Percentiles rank a stretch among this genome's conserved stretches.
phyloP scores from a whole-genome alignment of 371 early-diverging fungal species.

The Saksenaea oblongispora region DNA sequence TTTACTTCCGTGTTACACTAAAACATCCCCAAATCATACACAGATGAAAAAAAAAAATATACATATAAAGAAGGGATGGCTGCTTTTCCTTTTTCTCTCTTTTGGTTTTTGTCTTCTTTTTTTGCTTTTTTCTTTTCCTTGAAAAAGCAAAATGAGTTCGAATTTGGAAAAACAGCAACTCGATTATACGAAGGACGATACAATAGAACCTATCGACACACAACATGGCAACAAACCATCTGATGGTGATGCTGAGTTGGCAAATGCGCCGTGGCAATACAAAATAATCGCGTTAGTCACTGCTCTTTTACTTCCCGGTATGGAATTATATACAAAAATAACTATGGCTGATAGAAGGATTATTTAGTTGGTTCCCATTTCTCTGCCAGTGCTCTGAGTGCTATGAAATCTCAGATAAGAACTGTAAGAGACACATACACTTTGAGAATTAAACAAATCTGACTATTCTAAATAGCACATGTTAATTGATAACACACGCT shows the following conservation, averaged over 20 bases:
- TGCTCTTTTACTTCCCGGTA: constrained; percentile 45
- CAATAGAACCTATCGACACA: neutral
- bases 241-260: constrained; percentile 37
- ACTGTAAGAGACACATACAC: constrained; percentile 12
- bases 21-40: neutral
- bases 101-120: neutral
- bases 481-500: constrained; percentile 47
- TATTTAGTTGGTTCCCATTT: constrained; percentile 42
- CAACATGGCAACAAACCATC: neutral
- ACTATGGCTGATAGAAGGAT: neutral
- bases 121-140: neutral
- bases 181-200: neutral
- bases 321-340: constrained; percentile 15
- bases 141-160: neutral
- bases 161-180: neutral
- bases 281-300: constrained; percentile 39
- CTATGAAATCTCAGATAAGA: constrained; percentile 39
- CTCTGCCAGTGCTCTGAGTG: constrained; percentile 37
- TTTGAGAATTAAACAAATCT: neutral
- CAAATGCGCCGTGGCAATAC: constrained; percentile 44
- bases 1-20: neutral
- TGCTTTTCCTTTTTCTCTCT: neutral
- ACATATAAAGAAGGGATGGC: neutral
- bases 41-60: neutral
- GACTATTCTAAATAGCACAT: constrained; percentile 27